Conservation (phyloP, 345 rosid species). For the Lumnitzera littorea region DNA sequence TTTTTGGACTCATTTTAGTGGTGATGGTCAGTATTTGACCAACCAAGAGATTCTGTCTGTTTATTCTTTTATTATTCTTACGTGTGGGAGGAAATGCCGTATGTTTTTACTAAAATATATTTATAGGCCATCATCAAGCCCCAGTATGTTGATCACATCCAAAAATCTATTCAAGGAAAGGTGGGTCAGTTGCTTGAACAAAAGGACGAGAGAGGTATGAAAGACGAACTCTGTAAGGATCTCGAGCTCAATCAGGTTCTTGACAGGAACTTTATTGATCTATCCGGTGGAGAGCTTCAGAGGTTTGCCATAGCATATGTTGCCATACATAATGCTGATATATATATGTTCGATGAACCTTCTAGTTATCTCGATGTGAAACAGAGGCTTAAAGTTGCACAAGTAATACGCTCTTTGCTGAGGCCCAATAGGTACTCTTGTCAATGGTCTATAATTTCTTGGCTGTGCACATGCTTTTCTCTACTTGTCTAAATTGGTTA, state of each 20-base stretch:
- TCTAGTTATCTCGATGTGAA: constrained; percentile 99
- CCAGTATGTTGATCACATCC: constrained; percentile 98
- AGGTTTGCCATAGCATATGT: constrained; percentile 96
- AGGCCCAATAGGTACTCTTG: constrained; percentile 67
- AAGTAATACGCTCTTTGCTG: constrained; percentile 80
- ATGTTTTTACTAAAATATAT: neutral
- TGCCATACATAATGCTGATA: constrained; percentile 95
- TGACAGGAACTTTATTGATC: constrained; percentile 80
- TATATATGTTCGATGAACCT: constrained; percentile 99
- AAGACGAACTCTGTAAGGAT: constrained; percentile 65
- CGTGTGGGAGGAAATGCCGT: too few relatives aligned
- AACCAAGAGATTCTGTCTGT: neutral
- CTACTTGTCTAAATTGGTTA: neutral
- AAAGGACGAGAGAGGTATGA: constrained; percentile 76
- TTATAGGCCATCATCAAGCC: constrained; percentile 90
- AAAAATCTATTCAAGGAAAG: constrained; percentile 88
- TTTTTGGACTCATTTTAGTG: too few relatives aligned
- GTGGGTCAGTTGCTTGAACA: constrained; percentile 93
- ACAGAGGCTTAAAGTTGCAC: constrained; percentile 98
- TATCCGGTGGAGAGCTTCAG: constrained; percentile 99
- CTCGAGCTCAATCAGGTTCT: constrained; percentile 92
- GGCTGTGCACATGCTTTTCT: neutral
- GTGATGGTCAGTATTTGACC: too few relatives aligned
- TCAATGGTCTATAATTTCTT: constrained; percentile 2
- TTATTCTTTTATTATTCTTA: neutral